Conservation (phyloP, 2,329 filamentous ascomycete species). For the Epichloe gansuensis region DNA sequence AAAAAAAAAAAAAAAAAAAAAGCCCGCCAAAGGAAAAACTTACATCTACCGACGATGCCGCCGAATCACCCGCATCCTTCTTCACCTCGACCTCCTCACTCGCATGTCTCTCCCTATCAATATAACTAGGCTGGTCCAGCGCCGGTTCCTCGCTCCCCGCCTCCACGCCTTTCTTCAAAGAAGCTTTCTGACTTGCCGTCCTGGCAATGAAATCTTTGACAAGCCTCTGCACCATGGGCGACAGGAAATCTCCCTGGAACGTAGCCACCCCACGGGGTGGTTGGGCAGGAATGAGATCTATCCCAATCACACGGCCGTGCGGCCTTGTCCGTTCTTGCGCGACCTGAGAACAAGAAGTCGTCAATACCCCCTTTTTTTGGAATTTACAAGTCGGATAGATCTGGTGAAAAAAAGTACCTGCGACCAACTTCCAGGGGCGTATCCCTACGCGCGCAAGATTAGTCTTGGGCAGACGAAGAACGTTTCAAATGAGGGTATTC, state of each 20-base stretch:
- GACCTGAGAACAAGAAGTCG: constrained; percentile 43
- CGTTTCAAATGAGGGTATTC: constrained; percentile 11
- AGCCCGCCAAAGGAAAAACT: constrained; percentile 12
- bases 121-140: constrained; percentile 43
- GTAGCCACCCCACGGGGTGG: constrained; percentile 86
- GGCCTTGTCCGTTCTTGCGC: constrained; percentile 69
- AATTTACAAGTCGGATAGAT: background rate
- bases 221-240: constrained; percentile 58
- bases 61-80: constrained; percentile 13
- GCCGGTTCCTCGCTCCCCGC: constrained; percentile 12
- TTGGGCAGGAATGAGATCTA: constrained; percentile 86
- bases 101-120: constrained; percentile 48
- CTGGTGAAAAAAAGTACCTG: constrained; percentile 32
- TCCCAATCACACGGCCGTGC: constrained; percentile 69
- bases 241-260: constrained; percentile 89
- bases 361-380: background rate
- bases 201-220: constrained; percentile 65
- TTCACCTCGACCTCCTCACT: constrained; percentile 14
- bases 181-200: constrained; percentile 25
- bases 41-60: constrained; percentile 49
- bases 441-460: constrained; percentile 41
- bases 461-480: background rate
- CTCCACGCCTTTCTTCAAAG: background rate
- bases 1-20: background rate
- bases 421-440: constrained; percentile 63